These are phyloP conservation scores for Aspergillus carlsbadensis DNA, from an alignment of 495 filamentous ascomycete genomes.

Conservation along the genomic window DNA sequence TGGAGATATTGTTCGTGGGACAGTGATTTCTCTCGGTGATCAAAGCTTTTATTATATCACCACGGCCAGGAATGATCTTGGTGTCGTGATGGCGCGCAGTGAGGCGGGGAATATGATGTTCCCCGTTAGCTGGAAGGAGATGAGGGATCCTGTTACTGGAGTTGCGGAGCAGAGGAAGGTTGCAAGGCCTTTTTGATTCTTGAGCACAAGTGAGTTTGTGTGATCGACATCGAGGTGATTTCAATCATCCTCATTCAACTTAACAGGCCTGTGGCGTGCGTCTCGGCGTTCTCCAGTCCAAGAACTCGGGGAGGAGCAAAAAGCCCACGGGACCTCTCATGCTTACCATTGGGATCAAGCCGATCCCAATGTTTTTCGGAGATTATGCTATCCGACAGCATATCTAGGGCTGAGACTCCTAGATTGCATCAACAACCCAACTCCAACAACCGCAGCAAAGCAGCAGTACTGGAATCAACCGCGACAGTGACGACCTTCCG, in stretches of 20 bases:
- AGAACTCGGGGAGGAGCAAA: too few relatives aligned
- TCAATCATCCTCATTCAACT: too few relatives aligned
- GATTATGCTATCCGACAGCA: too few relatives aligned
- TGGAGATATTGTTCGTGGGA: slow-evolving; percentile 87
- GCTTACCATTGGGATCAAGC: too few relatives aligned
- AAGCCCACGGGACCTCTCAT: too few relatives aligned
- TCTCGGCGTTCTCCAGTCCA: too few relatives aligned
- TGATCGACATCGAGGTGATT: neutral
- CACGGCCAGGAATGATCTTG: slow-evolving; percentile 85
- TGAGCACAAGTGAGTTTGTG: neutral
- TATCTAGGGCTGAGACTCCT: neutral
- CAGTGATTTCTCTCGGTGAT: slow-evolving; percentile 89
- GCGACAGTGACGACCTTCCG: too few relatives aligned
- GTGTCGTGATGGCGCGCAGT: slow-evolving; percentile 91
- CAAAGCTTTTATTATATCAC: slow-evolving; percentile 90
- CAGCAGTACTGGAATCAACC: neutral
- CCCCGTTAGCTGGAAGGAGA: slow-evolving; percentile 93
- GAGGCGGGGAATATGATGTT: slow-evolving; percentile 87
- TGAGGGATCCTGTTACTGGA: slow-evolving; percentile 80
- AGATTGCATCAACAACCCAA: too few relatives aligned
- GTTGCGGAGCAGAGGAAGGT: slow-evolving; percentile 82
- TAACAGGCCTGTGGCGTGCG: too few relatives aligned
- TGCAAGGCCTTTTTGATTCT: slow-evolving; percentile 83
- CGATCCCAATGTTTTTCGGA: too few relatives aligned
- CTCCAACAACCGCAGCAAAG: too few relatives aligned